Evolutionary conservation across 2,329 filamentous ascomycete genomes (phyloP), one percentile per base, ranked within the genome.

Genomic region (Aspergillus thermomutatus): DNA sequence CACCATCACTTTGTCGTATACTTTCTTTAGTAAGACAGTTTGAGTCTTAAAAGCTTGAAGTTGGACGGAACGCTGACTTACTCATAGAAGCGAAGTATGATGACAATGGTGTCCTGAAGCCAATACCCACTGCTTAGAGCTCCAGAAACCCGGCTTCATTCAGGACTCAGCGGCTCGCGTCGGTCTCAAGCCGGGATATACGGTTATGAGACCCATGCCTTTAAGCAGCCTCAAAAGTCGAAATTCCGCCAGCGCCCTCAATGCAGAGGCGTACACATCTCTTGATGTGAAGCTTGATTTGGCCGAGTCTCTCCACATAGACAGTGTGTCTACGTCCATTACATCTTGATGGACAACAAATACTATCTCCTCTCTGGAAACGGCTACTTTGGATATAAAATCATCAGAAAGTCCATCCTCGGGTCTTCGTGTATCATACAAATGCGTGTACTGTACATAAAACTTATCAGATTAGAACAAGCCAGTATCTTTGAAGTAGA

Each of bases 1-100:
- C 78, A 96, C 92, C 1, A 92, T 99, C 54, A 99, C 94, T 34
- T 76, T 99, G 69, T 96, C 88, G 65, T 99, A 99, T 78, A 99
- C 94, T 0, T 99, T 99, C 73, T 99, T 99, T 75, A 99, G 92
- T 96, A 79, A 80, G 91, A 56, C 6, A 28, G 34, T 53, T 17
- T 19, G 11, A 48, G 3, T 57, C 40, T 19, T 27, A 17, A 17
- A 14, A 23, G 6, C n/a, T 27, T 7, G 52, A 34, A 37, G 11
- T 50, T 4, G 9, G 21, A 51, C 21, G 7, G 23, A 45, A 49
- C 67, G 62, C 76, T 83, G 61, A 83, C 62, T 9, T 17, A 23
- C 34, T 40, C 55, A 58, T 72, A 91, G 88, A 94, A 77, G 91
- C 91, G 50, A 89, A 85, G 72, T 94, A 94, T 73, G 90, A 93